These are phyloP conservation scores for Tricholoma furcatifolium DNA, from an alignment of 768 basidiomycete species.

Conservation along the genomic window DNA sequence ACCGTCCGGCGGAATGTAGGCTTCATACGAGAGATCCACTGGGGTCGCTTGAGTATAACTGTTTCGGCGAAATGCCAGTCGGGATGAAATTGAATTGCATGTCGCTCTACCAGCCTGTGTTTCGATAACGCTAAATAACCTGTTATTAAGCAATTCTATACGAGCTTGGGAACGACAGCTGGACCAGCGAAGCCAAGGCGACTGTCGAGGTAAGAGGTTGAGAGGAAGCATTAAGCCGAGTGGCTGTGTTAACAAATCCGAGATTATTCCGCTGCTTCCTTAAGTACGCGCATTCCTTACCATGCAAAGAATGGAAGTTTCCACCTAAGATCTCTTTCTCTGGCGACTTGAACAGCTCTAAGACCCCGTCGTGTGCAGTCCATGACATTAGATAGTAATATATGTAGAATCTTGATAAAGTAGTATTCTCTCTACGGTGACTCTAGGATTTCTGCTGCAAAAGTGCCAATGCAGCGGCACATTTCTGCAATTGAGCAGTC, in stretches of 20 bases:
- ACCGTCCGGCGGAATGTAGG: conserved; percentile 16
- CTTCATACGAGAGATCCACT: conserved; percentile 18
- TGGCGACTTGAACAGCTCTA: no score
- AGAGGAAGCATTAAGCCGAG: background rate
- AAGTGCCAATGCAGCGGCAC: conserved; percentile 2
- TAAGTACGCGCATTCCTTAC: no score
- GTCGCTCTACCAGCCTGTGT: no score
- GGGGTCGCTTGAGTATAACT: conserved; percentile 4
- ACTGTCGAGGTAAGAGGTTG: background rate
- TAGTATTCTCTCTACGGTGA: background rate
- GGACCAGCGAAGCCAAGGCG: background rate
- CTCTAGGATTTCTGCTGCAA: background rate
- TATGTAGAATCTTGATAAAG: background rate
- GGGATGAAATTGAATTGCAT: background rate
- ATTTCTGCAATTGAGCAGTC: conserved; percentile 2
- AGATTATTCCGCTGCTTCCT: background rate
- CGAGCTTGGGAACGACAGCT: background rate
- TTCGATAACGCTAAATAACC: no score
- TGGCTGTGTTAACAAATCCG: conserved; percentile 2
- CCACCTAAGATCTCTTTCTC: no score
- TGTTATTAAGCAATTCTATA: no score
- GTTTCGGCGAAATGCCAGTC: background rate
- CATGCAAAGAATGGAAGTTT: no score
- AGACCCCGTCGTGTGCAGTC: no score
- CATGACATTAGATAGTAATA: background rate